A percentile compares a stretch with the other conserved stretches of the same genome.
Evolutionary conservation across 2,329 filamentous ascomycete genomes (phyloP).

Genomic region (Ceratocystis harringtonii): DNA sequence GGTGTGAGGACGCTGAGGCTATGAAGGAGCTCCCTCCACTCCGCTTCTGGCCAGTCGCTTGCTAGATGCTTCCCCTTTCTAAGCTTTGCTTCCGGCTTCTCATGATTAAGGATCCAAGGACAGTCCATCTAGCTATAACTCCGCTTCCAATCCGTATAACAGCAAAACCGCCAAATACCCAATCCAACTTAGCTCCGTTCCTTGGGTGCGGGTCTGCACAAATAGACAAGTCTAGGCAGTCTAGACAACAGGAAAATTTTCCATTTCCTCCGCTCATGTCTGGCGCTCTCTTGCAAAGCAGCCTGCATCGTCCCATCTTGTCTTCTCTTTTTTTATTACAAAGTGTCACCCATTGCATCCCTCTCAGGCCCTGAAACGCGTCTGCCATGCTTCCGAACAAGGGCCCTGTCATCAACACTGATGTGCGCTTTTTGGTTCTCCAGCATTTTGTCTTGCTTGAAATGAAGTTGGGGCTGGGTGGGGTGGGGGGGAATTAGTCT

Average conservation of each 20-base stretch:
- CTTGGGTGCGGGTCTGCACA: background rate
- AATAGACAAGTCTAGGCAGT: background rate
- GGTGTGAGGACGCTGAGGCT: too few species aligned
- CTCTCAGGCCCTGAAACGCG: slow-evolving; percentile 1
- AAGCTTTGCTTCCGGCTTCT: background rate
- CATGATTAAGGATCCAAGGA: background rate
- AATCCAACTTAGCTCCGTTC: too few species aligned
- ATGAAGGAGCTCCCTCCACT: too few species aligned
- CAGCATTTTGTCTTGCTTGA: background rate
- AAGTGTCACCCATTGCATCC: slow-evolving; percentile 1
- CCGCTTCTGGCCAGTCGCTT: too few species aligned
- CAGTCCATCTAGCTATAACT: background rate
- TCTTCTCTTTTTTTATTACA: background rate
- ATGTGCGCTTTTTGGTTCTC: background rate
- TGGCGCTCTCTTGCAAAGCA: background rate
- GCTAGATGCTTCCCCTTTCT: background rate
- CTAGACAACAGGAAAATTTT: too few species aligned
- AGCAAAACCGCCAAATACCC: background rate
- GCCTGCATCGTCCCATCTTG: background rate
- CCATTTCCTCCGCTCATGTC: background rate
- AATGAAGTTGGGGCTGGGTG: background rate
- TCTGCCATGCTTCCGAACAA: background rate
- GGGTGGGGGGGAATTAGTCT: background rate
- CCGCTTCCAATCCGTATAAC: background rate
- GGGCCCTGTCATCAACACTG: background rate